These are phyloP conservation scores for Byssochlamys sp. DNA, from an alignment of 2,329 filamentous ascomycete genomes.

Conservation along the genomic window DNA sequence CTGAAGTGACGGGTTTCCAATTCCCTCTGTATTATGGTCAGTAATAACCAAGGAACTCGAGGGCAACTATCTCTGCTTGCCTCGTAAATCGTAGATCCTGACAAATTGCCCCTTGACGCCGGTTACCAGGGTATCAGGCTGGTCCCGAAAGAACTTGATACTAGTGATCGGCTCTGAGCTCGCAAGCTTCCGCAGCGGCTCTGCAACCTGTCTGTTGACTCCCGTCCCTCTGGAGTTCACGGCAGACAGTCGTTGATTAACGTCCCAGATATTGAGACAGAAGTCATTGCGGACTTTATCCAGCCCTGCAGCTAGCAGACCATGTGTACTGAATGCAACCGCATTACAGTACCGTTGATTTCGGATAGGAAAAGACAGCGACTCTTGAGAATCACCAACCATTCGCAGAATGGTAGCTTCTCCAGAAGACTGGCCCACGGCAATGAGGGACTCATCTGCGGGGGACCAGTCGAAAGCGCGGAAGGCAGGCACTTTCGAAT, in stretches of 20 bases:
- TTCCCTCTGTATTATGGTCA: conserved; percentile 18
- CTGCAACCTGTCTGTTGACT: conserved; percentile 21
- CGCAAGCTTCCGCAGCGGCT: conserved; percentile 50
- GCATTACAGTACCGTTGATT: conserved; percentile 57
- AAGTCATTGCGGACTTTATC: conserved; percentile 56
- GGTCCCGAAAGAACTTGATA: conserved; percentile 53
- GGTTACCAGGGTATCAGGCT: conserved; percentile 52
- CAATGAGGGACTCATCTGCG: conserved; percentile 48
- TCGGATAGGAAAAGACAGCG: conserved; percentile 48
- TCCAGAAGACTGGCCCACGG: conserved; percentile 52
- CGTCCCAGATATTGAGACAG: conserved; percentile 56
- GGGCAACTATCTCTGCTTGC: conserved; percentile 24
- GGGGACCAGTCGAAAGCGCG: conserved; percentile 59
- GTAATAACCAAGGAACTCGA: neutral
- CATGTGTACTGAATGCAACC: conserved; percentile 49
- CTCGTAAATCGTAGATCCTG: conserved; percentile 54
- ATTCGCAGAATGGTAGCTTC: conserved; percentile 52
- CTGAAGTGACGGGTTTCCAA: conserved; percentile 34
- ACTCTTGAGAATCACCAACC: conserved; percentile 39
- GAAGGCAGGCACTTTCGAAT: conserved; percentile 50
- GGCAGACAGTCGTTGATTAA: conserved; percentile 39
- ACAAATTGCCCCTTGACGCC: conserved; percentile 53
- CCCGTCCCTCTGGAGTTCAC: conserved; percentile 21
- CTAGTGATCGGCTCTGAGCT: conserved; percentile 55
- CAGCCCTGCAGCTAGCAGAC: conserved; percentile 51